phyloP scores from a whole-genome alignment of 2,329 filamentous ascomycete species.

The Didymella arachidicola region DNA sequence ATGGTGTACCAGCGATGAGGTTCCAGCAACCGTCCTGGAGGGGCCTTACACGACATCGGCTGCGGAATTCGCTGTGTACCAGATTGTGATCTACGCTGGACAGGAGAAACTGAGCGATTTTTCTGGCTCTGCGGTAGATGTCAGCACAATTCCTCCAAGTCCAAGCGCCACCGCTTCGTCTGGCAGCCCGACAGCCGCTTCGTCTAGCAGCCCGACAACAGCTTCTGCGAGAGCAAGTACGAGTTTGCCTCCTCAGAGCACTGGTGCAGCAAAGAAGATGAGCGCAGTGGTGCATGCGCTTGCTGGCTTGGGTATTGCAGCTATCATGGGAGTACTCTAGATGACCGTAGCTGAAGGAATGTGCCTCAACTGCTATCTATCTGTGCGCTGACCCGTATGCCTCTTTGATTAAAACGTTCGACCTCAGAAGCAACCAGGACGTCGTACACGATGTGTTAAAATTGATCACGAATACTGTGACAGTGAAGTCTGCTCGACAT shows the following conservation, averaged over 20 bases:
- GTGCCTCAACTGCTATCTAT: not conserved
- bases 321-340: slow-evolving; percentile 7
- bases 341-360: not conserved
- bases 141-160: slow-evolving; percentile 1
- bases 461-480: too few relatives aligned
- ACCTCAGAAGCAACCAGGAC: too few relatives aligned
- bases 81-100: slow-evolving; percentile 15
- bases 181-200: not conserved
- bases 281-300: slow-evolving; percentile 4
- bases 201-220: not conserved
- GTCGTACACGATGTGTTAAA: too few relatives aligned
- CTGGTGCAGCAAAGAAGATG: slow-evolving; percentile 10
- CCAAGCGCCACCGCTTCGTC: not conserved
- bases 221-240: not conserved
- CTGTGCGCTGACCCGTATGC: not conserved
- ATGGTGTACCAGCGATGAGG: slow-evolving; percentile 14
- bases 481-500: too few relatives aligned
- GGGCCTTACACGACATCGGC: not conserved
- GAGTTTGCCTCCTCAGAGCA: slow-evolving; percentile 2
- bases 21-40: slow-evolving; percentile 3
- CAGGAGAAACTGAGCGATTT: slow-evolving; percentile 17
- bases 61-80: slow-evolving; percentile 4
- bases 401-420: not conserved
- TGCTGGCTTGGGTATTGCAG: slow-evolving; percentile 7
- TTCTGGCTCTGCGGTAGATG: not conserved